Percentiles rank a stretch among this genome's conserved stretches.
phyloP scores from a whole-genome alignment of 345 rosid genomes.

The Salix arbutifolia region DNA sequence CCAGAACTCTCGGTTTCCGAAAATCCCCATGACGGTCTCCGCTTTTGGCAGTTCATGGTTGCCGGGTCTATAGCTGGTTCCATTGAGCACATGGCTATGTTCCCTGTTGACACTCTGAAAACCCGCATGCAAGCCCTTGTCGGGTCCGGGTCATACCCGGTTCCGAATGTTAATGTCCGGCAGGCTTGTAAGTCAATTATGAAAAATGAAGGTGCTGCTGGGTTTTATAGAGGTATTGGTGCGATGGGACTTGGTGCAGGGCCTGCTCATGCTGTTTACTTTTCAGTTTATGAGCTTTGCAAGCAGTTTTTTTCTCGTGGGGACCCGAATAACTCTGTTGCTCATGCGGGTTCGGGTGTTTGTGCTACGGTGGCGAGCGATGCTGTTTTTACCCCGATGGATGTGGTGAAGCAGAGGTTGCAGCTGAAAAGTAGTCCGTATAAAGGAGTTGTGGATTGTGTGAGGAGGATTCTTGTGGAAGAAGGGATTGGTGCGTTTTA shows the following conservation, averaged over 20 bases:
- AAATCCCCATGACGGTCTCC: constrained; percentile 25
- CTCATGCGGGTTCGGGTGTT: constrained; percentile 21
- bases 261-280: constrained; percentile 25
- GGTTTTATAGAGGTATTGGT: constrained; percentile 20
- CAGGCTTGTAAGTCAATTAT: constrained; percentile 14
- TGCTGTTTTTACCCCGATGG: constrained; percentile 27
- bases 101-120: constrained; percentile 26
- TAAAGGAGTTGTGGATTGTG: constrained; percentile 23
- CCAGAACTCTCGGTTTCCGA: neutral
- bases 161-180: neutral
- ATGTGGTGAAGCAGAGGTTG: constrained; percentile 28
- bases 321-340: constrained; percentile 9
- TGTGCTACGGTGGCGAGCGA: constrained; percentile 28
- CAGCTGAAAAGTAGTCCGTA: constrained; percentile 22
- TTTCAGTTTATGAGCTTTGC: constrained; percentile 22
- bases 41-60: constrained; percentile 28
- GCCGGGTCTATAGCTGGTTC: constrained; percentile 27
- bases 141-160: constrained; percentile 7
- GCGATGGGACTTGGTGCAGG: constrained; percentile 33
- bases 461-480: constrained; percentile 10
- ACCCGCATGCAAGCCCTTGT: constrained; percentile 24
- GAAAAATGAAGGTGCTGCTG: constrained; percentile 18
- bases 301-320: constrained; percentile 18
- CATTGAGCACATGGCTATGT: constrained; percentile 27
- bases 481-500: constrained; percentile 23